Base-by-base conservation (phyloP, 148 eudicot genomes). In the Rhododendron mucronatum region DNA sequence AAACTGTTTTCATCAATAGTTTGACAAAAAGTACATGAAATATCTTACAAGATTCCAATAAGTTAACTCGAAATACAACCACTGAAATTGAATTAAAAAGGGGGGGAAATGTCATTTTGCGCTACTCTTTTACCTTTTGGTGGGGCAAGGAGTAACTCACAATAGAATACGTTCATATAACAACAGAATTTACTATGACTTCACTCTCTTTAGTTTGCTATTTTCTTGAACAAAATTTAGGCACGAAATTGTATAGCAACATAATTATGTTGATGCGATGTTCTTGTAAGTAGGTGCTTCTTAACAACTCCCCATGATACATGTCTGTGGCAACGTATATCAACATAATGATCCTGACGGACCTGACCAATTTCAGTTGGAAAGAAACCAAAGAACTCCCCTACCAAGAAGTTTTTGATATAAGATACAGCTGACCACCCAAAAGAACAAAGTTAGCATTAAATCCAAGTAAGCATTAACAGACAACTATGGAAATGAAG, bases 1-100 rank as follows among this genome's bases (percentile, higher is more conserved):
- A 82, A 85, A 84, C 28, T 50, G 82, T 83, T 81, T 47, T 80
- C 91, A 76, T 85, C 82, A 83, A 51, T 44, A 57, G 15, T 1
- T 44, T 44, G 75, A 85, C 45, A 37, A 37, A 76, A 83, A 55
- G 33, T 83, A 75, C 67, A 8, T 30, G 10, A 26, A 63, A 21
- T 16, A 76, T 75, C 82, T n/a, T 15, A 83, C 45, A 33, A 20
- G 28, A 55, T 47, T 15, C 73, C 37, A 35, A 50, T 37, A 82
- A 48, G 83, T 53, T 83, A 77, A 83, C 39, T 53, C 51, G 61
- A 78, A 48, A 21, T 33, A 48, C 75, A 67, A 26, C 28, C 33
- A 69, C 13, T 69, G 75, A 5, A 39, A 65, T 61, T 35, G 15
- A 48, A 61, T 82, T 11, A 20, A 23, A 78, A 78, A 4, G 8